A percentile compares a stretch with the other conserved stretches of the same genome.
Conservation (phyloP, 768 basidiomycete genomes). For the Leccinellum albellum region DNA sequence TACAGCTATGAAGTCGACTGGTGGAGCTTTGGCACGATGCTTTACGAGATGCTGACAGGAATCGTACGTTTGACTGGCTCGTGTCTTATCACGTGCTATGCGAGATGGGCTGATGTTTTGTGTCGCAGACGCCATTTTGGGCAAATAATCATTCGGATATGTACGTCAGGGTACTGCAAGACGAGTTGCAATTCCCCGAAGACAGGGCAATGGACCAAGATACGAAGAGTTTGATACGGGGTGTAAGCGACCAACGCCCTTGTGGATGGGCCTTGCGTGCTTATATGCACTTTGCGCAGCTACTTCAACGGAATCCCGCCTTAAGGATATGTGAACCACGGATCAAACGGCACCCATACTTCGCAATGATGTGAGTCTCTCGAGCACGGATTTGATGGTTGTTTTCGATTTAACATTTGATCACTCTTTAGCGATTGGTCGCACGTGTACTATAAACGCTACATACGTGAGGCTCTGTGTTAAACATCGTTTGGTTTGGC, state of each 20-base stretch:
- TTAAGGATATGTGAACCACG: constrained; percentile 89
- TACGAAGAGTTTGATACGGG: constrained; percentile 92
- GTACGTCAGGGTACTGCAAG: constrained; percentile 90
- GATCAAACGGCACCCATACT: constrained; percentile 93
- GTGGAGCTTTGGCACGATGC: constrained; percentile 98
- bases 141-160: constrained; percentile 91
- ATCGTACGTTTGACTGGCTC: constrained; percentile 51
- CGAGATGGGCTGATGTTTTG: constrained; percentile 13
- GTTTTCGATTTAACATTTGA: constrained; percentile 14
- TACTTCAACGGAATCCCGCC: constrained; percentile 89
- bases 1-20: constrained; percentile 96
- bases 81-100: constrained; percentile 13
- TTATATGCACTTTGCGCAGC: constrained; percentile 40
- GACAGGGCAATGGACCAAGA: constrained; percentile 91
- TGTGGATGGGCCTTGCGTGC: background rate
- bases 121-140: constrained; percentile 80
- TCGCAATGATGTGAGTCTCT: constrained; percentile 80
- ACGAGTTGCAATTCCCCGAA: constrained; percentile 85
- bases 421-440: constrained; percentile 71
- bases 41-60: constrained; percentile 95
- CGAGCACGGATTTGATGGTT: constrained; percentile 1
- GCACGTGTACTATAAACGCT: constrained; percentile 91
- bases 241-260: constrained; percentile 51
- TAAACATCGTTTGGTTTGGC: constrained; percentile 2
- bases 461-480: constrained; percentile 65